Evolutionary conservation across 2,329 filamentous ascomycete species (phyloP), one percentile per base, ranked within the genome.

Genomic region (Diaporthe vaccinii): DNA sequence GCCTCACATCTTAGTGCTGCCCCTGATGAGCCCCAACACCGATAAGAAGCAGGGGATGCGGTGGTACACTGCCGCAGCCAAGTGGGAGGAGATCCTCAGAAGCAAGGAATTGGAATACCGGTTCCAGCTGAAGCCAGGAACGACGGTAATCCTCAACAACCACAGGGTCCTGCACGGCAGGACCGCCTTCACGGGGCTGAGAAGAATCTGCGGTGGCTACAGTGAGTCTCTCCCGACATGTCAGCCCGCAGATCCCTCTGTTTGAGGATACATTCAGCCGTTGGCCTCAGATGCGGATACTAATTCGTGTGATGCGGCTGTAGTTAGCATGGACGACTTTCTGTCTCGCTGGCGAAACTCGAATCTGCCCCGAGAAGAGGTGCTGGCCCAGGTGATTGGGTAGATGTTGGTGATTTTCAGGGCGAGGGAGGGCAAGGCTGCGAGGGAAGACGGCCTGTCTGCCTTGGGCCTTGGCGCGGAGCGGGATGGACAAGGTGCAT

Each of bases 161-260:
- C 98, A 96, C 95, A 90, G 97, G 75, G 93, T 98, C 46, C 85
- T 98, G 79, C 97, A 99, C 83, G 97, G 96, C 1, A 89, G 97
- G 79, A 92, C 92, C 70, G 91, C 91, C 0, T 99, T 98, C 81
- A 93, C 92, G 8, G 97, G 97, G 1, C 91, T 93, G 81, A 89
- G 97, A 78, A 92, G 96, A 78, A 94, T 99, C 81, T 98, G 96
- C 83, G 97, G 97, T 76, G 96, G 91, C 14, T 98, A 98, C 80
- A 93, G 95, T 95, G 86, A 88, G 93, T 91, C 28, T 76, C 69
- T 76, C 70, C 12, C 3, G 62, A 10, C 8, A 12, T 41, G 2
- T 31, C 20, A 49, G 20, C 58, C 51, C 34, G 36, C 9, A 15
- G 10, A 22, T 46, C 9, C 28, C 12, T 31, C 15, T 34, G n/a